phyloP scores from a whole-genome alignment of 2,329 filamentous ascomycete genomes.

The Aaosphaeria arxii region DNA sequence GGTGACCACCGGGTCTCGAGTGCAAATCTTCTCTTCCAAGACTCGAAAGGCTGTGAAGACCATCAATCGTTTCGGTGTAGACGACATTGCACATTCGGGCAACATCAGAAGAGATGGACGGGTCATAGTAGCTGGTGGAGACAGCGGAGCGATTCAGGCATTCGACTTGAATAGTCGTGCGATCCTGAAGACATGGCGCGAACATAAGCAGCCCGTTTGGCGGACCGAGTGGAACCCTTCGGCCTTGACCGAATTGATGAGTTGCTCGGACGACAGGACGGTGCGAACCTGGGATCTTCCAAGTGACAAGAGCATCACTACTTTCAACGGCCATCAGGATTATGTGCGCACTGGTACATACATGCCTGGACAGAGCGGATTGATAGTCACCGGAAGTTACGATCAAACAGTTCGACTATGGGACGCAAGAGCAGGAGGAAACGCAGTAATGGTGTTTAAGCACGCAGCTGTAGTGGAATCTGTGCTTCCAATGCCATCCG shows the following conservation, averaged over 20 bases:
- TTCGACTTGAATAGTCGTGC: slow-evolving; percentile 89
- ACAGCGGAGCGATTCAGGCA: slow-evolving; percentile 88
- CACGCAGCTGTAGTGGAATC: slow-evolving; percentile 85
- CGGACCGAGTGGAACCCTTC: slow-evolving; percentile 85
- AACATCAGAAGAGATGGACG: slow-evolving; percentile 86
- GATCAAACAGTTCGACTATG: slow-evolving; percentile 90
- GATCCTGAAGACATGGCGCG: slow-evolving; percentile 91
- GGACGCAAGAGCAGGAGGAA: slow-evolving; percentile 72
- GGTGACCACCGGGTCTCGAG: slow-evolving; percentile 87
- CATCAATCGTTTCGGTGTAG: slow-evolving; percentile 76
- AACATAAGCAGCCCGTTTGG: slow-evolving; percentile 94
- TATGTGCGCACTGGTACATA: slow-evolving; percentile 88
- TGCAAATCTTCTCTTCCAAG: slow-evolving; percentile 90
- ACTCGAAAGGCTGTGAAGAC: slow-evolving; percentile 91
- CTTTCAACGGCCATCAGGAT: slow-evolving; percentile 83
- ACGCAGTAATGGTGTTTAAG: slow-evolving; percentile 85
- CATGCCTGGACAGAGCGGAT: slow-evolving; percentile 68
- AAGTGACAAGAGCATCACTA: slow-evolving; percentile 69
- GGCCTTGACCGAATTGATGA: slow-evolving; percentile 84
- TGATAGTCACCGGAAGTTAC: slow-evolving; percentile 88
- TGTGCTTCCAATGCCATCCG: slow-evolving; percentile 82
- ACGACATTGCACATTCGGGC: slow-evolving; percentile 84
- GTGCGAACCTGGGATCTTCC: slow-evolving; percentile 94
- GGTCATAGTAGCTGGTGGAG: slow-evolving; percentile 86
- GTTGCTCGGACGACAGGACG: slow-evolving; percentile 86